Conservation (phyloP, 2,329 filamentous ascomycete species). For the Penicillium hesseltinei region DNA sequence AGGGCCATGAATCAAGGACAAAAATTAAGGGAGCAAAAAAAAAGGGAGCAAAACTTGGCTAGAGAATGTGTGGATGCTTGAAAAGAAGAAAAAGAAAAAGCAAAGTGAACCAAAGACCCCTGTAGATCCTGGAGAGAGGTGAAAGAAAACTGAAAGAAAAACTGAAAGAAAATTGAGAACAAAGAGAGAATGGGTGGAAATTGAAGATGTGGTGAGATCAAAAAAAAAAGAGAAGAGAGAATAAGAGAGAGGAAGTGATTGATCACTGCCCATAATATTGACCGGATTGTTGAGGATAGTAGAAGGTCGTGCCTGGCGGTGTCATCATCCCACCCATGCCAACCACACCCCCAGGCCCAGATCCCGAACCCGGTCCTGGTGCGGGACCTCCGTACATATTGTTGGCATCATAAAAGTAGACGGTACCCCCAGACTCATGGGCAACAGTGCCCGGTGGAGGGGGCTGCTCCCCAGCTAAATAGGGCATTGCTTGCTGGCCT, state of each 20-base stretch:
- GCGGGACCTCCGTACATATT: conserved; percentile 52
- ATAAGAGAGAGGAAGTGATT: conserved; percentile 8
- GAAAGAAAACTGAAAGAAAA: conserved; percentile 8
- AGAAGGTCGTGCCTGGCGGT: conserved; percentile 53
- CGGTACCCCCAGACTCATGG: conserved; percentile 92
- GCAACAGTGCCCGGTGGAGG: conserved; percentile 61
- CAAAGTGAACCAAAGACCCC: conserved; percentile 3
- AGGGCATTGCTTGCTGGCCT: conserved; percentile 47
- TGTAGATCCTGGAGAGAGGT: conserved; percentile 15
- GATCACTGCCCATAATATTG: conserved; percentile 57
- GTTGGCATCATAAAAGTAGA: conserved; percentile 87
- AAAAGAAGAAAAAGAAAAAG: conserved; percentile 1
- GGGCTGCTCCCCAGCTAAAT: conserved; percentile 37
- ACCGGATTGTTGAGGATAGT: conserved; percentile 57
- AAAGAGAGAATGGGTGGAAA: conserved; percentile 1
- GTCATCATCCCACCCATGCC: conserved; percentile 82
- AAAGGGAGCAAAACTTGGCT: conserved; percentile 1
- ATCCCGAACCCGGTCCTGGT: conserved; percentile 41
- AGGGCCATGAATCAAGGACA: conserved; percentile 12
- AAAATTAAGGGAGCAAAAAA: not conserved
- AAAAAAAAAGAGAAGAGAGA: conserved; percentile 7
- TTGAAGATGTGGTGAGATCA: not conserved
- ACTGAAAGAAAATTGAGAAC: conserved; percentile 8
- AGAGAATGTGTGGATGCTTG: conserved; percentile 10
- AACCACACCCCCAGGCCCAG: conserved; percentile 54